Conservation (phyloP, 495 filamentous ascomycete genomes). For the Podospora australis region DNA sequence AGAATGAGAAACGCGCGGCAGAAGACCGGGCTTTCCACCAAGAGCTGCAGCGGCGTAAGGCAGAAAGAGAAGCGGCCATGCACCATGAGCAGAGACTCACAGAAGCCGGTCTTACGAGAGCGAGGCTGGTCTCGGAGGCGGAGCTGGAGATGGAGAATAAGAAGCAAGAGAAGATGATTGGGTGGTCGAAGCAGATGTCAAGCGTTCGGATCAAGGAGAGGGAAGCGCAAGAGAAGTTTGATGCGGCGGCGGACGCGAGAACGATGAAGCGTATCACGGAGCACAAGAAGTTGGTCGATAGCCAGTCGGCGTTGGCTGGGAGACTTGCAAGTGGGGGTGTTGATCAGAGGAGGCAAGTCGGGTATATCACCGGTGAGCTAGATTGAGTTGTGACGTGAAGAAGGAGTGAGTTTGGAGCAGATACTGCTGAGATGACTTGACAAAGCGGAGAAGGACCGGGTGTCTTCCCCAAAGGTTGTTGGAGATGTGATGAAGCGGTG, state of each 20-base stretch:
- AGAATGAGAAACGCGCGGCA: constrained; percentile 26
- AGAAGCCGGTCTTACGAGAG: constrained; percentile 32
- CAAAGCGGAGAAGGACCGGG: no score
- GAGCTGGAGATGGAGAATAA: constrained; percentile 32
- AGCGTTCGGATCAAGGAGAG: constrained; percentile 35
- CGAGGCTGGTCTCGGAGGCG: constrained; percentile 33
- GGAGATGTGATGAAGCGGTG: no score
- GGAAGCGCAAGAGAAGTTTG: constrained; percentile 35
- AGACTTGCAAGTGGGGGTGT: constrained; percentile 28
- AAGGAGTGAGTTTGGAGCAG: neutral
- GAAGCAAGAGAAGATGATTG: constrained; percentile 26
- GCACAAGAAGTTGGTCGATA: constrained; percentile 41
- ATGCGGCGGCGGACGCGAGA: constrained; percentile 30
- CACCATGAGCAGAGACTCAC: constrained; percentile 34
- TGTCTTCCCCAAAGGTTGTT: no score
- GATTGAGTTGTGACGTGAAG: constrained; percentile 13
- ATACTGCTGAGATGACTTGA: no score
- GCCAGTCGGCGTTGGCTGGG: constrained; percentile 35
- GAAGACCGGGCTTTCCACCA: constrained; percentile 22
- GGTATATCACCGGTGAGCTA: constrained; percentile 37
- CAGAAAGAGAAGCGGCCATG: constrained; percentile 25
- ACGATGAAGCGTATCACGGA: constrained; percentile 31
- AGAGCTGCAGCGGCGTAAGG: constrained; percentile 18
- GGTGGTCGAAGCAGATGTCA: constrained; percentile 35
- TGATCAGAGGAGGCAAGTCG: constrained; percentile 33